phyloP scores from a whole-genome alignment of 495 filamentous ascomycete genomes.

The Durotheca rogersii region DNA sequence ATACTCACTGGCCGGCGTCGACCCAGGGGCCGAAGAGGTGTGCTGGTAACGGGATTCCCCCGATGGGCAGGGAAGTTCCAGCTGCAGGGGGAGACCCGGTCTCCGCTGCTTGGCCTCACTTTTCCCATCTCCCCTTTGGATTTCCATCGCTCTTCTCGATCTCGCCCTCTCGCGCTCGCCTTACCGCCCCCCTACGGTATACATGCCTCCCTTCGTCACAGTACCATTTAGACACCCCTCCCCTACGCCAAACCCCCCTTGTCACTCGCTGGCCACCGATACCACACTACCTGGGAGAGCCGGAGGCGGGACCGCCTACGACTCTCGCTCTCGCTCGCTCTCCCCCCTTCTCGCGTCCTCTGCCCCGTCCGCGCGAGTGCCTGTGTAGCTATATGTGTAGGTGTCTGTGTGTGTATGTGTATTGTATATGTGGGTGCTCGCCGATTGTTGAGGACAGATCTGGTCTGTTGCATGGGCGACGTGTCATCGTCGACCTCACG shows the following conservation, averaged over 20 bases:
- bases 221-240: constrained; percentile 21
- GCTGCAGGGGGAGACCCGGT: constrained; percentile 36
- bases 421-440: too few relatives aligned
- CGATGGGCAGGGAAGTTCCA: constrained; percentile 35
- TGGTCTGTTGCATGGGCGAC: constrained; percentile 26
- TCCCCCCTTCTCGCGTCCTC: too few relatives aligned
- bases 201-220: constrained; percentile 17
- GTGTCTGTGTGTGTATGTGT: too few relatives aligned
- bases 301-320: constrained; percentile 22
- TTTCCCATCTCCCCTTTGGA: constrained; percentile 29
- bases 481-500: constrained; percentile 16
- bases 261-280: constrained; percentile 17
- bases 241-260: constrained; percentile 27
- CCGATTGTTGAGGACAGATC: constrained; percentile 16
- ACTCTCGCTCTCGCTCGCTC: too few relatives aligned
- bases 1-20: neutral
- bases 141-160: constrained; percentile 30
- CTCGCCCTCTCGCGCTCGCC: constrained; percentile 10
- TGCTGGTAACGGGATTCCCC: constrained; percentile 36
- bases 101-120: constrained; percentile 25
- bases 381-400: too few relatives aligned
- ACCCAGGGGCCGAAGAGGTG: constrained; percentile 21
- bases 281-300: constrained; percentile 21
- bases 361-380: too few relatives aligned
- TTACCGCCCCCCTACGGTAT: too few relatives aligned